Percentiles rank a stretch among this genome's conserved stretches.
Conservation (phyloP, 257 asterid genomes). For the Solanum lycopersicoides region DNA sequence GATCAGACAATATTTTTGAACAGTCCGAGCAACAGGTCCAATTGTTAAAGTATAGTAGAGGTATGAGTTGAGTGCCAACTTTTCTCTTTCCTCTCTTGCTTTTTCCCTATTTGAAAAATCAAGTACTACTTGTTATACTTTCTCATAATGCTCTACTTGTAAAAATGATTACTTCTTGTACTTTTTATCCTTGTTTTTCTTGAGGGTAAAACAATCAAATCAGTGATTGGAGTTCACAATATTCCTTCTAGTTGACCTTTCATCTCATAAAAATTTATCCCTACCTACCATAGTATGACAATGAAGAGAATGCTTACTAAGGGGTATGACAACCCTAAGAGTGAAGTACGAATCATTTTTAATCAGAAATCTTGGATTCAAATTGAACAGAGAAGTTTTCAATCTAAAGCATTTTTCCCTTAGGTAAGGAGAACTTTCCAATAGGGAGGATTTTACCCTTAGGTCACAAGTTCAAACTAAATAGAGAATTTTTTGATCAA, state of each 20-base stretch:
- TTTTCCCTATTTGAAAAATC: background rate
- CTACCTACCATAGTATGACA: background rate
- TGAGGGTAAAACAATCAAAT: background rate
- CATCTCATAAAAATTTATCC: background rate
- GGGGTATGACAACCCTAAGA: background rate
- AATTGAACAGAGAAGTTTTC: background rate
- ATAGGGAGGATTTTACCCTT: background rate
- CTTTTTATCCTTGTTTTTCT: background rate
- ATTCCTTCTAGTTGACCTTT: background rate
- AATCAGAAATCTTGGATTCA: background rate
- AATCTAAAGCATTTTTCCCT: too few species aligned
- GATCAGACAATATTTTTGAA: background rate
- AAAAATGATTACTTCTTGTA: background rate
- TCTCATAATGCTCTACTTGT: background rate
- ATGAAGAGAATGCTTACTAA: background rate
- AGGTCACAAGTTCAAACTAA: background rate
- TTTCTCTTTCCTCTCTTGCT: background rate
- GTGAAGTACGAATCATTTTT: background rate
- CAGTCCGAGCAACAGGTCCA: rapidly evolving
- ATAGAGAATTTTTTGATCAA: background rate
- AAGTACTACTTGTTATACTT: background rate
- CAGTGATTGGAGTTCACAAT: background rate
- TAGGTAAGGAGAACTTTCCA: too few species aligned
- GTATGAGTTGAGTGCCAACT: background rate
- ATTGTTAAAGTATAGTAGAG: background rate